Evolutionary conservation across 306 rosid genomes (phyloP), one percentile per base, ranked within the genome.

Genomic region (Prinsepia uniflora): DNA sequence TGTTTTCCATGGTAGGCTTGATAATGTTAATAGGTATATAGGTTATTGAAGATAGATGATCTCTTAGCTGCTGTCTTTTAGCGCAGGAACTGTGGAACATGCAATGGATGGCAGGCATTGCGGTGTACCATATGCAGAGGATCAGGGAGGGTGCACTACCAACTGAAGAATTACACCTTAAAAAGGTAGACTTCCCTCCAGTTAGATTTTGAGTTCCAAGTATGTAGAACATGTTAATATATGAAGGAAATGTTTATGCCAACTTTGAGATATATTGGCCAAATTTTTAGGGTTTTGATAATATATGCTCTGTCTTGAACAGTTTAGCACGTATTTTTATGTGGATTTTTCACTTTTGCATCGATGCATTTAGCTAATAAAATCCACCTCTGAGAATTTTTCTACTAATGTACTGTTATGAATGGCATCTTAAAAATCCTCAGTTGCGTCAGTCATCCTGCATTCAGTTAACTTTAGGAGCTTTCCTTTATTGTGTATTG

Each of bases 61-160:
- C 80, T 66, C 78, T 72, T 20, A 78, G 73, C 68, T 58, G 6
- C 24, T 71, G 60, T 71, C 52, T 79, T 24, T 30, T 83, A 69
- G 50, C 62, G 74, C 88, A 94, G 99, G 82, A 75, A 91, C 72
- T 94, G 99, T 76, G 63, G 36, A 42, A 83, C 96, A 45, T 94
- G 99, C 84, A 91, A 81, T 63, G 98, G 98, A 73, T 94, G 99
- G 99, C 90, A 85, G 82, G 99, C 99, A 47, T 68, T 94, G 86
- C 87, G 82, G 44, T 90, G 97, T 74, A 91, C 91, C 17, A 83
- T 84, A 95, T 94, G 98, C 80, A 84, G 67, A 72, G 97, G 98
- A 71, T 84, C 92, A 65, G 98, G 98, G 68, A 86, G 75, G 85
- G 97, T 94, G 83, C 90, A 83, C 75, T 94, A 94, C 89, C 92